These are phyloP conservation scores for Ganoderma meredithae DNA, from an alignment of 1,284 basidiomycete genomes.

Conservation along the genomic window DNA sequence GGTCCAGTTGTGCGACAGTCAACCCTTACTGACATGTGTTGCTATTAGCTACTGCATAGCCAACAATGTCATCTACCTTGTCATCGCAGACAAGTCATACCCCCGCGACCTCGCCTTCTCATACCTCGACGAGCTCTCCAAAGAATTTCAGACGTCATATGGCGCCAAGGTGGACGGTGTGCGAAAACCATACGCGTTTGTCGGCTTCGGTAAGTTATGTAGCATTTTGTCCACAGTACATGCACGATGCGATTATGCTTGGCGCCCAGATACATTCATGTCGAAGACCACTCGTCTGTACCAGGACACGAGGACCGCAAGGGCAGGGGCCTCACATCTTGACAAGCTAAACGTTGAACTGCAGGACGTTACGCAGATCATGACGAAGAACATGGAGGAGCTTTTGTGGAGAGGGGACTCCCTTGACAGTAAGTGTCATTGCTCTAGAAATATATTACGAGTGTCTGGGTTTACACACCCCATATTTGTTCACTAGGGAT, in stretches of 20 bases:
- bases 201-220: slow-evolving; percentile 84
- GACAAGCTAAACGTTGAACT: slow-evolving; percentile 95
- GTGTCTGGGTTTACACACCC: slow-evolving; percentile 10
- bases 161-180: slow-evolving; percentile 88
- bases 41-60: slow-evolving; percentile 89
- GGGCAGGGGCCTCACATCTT: slow-evolving; percentile 70
- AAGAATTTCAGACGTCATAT: slow-evolving; percentile 93
- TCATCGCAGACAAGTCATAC: slow-evolving; percentile 96
- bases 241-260: not conserved
- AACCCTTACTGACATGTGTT: not conserved
- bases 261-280: slow-evolving; percentile 89
- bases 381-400: slow-evolving; percentile 99
- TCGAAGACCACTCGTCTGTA: slow-evolving; percentile 97
- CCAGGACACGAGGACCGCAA: slow-evolving; percentile 90
- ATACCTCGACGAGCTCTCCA: slow-evolving; percentile 96
- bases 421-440: slow-evolving; percentile 77
- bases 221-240: not conserved
- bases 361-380: slow-evolving; percentile 97
- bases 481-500: slow-evolving; percentile 66
- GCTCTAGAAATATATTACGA: not conserved
- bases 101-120: slow-evolving; percentile 98
- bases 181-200: slow-evolving; percentile 93
- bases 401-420: slow-evolving; percentile 97
- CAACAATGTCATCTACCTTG: slow-evolving; percentile 94
- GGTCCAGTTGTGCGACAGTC: slow-evolving; percentile 13